Base-by-base conservation (phyloP, 2,329 filamentous ascomycete genomes). In the Sphaerulina musiva region DNA sequence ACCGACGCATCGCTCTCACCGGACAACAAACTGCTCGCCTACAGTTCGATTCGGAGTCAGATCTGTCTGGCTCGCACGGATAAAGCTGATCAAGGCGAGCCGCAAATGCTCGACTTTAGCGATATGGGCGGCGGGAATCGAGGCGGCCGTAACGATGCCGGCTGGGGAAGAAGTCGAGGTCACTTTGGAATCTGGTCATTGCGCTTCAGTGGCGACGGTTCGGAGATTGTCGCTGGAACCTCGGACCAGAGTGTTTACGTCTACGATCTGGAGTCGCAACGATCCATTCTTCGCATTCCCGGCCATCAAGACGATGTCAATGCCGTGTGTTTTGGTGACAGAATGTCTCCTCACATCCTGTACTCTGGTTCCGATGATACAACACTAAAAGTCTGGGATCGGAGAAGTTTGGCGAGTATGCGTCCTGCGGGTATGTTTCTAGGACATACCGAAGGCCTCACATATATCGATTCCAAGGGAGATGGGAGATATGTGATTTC, bases 301-400 rank as follows among this genome's bases (percentile, higher is more conserved):
- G 91, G 89, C 0, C 93, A 98, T 66, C 75, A 82, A 4, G 83
- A 95, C 62, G 90, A 98, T 68, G 92, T 97, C 51, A 98, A 97
- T 64, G 93, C 93, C 4, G 93, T 98, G 0, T 96, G 91, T 70
- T 97, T 95, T 66, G 93, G 90, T 1, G 91, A 97, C 71, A 84
- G 84, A 57, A 80, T 81, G 31, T 95, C 89, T 0, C 92, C 93
- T 1, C 91, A 98, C 68, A 92, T 97, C 57, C 78, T 98, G 2
- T 97, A 96, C 72, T 96, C 91, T 0, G 93, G 93, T 17, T 95
- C 90, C 0, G 93, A 98, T 67, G 93, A 98, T 67, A 85, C 87
- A 2, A 95, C 89, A 0, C 81, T 97, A 64, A 95, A 95, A 67
- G 89, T 98, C 2, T 98, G 93, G 93, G 93, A 98, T 67, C 82